A percentile compares a stretch with the other conserved stretches of the same genome.
These are phyloP conservation scores for Pleurostoma richardsiae DNA, from an alignment of 2,329 filamentous ascomycete genomes.

Conservation along the genomic window DNA sequence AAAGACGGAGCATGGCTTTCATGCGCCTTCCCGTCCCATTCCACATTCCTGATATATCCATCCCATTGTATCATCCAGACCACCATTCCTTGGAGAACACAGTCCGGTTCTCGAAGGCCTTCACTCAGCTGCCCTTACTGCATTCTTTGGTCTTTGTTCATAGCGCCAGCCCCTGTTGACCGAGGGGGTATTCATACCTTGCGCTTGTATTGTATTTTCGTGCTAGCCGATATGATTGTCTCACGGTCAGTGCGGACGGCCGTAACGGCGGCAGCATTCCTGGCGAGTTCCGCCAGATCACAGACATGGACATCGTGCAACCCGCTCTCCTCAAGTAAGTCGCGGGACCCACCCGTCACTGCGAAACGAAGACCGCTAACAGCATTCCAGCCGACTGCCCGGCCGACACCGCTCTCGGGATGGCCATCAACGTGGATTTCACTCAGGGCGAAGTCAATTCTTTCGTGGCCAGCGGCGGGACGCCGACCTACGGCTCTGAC, in stretches of 20 bases:
- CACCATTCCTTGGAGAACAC: not conserved
- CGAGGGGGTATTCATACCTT: too few relatives aligned
- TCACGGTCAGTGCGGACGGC: slow-evolving; percentile 11
- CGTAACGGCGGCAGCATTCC: slow-evolving; percentile 9
- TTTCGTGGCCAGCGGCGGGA: slow-evolving; percentile 64
- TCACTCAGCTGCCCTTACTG: too few relatives aligned
- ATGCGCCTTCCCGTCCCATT: not conserved
- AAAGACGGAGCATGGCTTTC: not conserved
- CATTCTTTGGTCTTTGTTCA: too few relatives aligned
- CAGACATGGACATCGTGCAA: slow-evolving; percentile 27
- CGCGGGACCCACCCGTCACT: not conserved
- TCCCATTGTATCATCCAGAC: not conserved
- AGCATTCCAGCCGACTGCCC: slow-evolving; percentile 54
- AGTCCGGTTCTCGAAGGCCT: not conserved
- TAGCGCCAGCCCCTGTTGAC: too few relatives aligned
- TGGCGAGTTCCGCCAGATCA: slow-evolving; percentile 14
- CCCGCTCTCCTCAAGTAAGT: slow-evolving; percentile 20
- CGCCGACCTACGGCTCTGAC: slow-evolving; percentile 67
- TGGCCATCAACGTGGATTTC: slow-evolving; percentile 81
- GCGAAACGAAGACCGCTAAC: slow-evolving; percentile 4
- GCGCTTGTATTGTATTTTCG: too few relatives aligned
- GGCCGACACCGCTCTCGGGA: slow-evolving; percentile 74
- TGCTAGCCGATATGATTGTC: slow-evolving; percentile 11
- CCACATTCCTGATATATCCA: not conserved
- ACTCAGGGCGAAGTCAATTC: slow-evolving; percentile 70